These are phyloP conservation scores for Pisolithus thermaeus DNA, from an alignment of 1,284 basidiomycete genomes.

Conservation along the genomic window DNA sequence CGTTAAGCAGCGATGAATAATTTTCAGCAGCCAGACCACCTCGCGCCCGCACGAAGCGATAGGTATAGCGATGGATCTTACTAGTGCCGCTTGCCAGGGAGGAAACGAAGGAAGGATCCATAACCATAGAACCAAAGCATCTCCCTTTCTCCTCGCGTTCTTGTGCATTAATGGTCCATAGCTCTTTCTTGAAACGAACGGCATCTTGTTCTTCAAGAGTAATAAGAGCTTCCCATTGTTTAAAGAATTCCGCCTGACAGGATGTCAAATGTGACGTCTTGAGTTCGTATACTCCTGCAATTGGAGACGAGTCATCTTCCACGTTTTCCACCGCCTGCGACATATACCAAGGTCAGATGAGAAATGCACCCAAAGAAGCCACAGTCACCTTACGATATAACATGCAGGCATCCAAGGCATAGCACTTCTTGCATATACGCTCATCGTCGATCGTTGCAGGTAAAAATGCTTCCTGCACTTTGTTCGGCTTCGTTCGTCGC, in stretches of 20 bases:
- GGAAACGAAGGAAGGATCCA: conserved; percentile 39
- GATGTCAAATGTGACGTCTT: conserved; percentile 80
- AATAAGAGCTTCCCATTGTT: conserved; percentile 85
- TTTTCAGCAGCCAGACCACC: conserved; percentile 15
- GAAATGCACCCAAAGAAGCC: conserved; percentile 4
- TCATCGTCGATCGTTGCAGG: conserved; percentile 86
- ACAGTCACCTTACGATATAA: conserved; percentile 77
- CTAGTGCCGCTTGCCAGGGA: conserved; percentile 20
- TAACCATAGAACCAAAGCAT: conserved; percentile 76
- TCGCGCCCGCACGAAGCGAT: conserved; percentile 53
- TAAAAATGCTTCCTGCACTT: conserved; percentile 50
- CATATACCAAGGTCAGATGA: conserved; percentile 2
- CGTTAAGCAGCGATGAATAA: conserved; percentile 59
- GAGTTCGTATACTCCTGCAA: conserved; percentile 69
- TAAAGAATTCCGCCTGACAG: conserved; percentile 75
- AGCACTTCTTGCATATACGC: conserved; percentile 77
- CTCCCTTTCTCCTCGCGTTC: conserved; percentile 78
- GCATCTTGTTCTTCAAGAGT: conserved; percentile 88
- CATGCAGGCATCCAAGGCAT: conserved; percentile 84
- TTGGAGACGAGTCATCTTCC: conserved; percentile 52
- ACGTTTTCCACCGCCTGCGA: conserved; percentile 67
- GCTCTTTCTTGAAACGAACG: conserved; percentile 77
- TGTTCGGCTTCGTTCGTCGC: conserved; percentile 27
- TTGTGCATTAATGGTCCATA: conserved; percentile 87
- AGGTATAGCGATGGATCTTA: conserved; percentile 52